These are phyloP conservation scores for Beverwykella pulmonaria DNA, from an alignment of 495 filamentous ascomycete genomes.

Conservation along the genomic window DNA sequence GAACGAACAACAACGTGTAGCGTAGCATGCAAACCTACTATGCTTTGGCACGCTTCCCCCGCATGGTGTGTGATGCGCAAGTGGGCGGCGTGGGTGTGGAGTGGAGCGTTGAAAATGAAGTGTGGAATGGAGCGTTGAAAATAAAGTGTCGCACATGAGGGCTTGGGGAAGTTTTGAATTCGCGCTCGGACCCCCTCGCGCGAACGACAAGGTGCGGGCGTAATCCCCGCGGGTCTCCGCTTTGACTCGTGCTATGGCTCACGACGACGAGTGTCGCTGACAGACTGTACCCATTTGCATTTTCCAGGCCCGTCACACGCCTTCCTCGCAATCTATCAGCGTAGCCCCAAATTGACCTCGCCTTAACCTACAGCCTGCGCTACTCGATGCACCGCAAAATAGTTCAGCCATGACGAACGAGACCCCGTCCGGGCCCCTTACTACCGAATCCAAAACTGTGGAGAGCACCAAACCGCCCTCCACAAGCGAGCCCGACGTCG, in stretches of 20 bases:
- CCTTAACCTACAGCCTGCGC: neutral
- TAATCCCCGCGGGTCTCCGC: neutral
- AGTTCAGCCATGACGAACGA: slow-evolving; percentile 30
- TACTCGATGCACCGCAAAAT: slow-evolving; percentile 26
- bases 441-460: neutral
- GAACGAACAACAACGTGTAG: neutral
- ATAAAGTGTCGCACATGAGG: neutral
- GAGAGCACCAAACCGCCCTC: neutral
- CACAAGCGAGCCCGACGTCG: slow-evolving; percentile 9
- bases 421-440: slow-evolving; percentile 23
- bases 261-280: slow-evolving; percentile 4
- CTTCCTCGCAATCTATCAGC: neutral
- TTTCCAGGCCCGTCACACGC: neutral
- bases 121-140: neutral
- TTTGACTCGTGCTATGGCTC: neutral
- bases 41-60: slow-evolving; percentile 89
- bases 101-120: neutral
- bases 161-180: slow-evolving; percentile 3
- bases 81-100: neutral
- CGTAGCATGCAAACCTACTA: slow-evolving; percentile 53
- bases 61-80: slow-evolving; percentile 57
- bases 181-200: neutral
- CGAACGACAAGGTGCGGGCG: neutral
- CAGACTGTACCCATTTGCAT: slow-evolving; percentile 11
- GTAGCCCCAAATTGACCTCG: too few relatives aligned